Conservation (phyloP, 345 rosid species). For the Camelina laxa region DNA sequence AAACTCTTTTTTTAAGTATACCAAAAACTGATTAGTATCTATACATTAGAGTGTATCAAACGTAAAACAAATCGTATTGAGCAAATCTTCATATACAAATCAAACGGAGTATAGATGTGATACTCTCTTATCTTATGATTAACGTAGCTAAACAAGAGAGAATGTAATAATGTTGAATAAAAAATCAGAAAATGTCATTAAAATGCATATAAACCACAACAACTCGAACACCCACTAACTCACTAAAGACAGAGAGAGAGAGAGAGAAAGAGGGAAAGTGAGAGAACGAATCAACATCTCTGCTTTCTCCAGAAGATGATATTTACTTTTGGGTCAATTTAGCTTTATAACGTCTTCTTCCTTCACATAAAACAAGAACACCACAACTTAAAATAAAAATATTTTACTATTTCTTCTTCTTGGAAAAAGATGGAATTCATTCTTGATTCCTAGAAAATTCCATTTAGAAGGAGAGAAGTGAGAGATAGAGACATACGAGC, state of each 20-base stretch:
- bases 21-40: too few relatives aligned
- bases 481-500: conserved; percentile 11
- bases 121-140: not conserved
- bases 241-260: conserved; percentile 12
- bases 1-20: too few relatives aligned
- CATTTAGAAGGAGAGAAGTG: conserved; percentile 15
- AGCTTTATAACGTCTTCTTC: not conserved
- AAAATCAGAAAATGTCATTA: conserved; percentile 8
- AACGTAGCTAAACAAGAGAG: not conserved
- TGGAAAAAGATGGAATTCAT: conserved; percentile 1
- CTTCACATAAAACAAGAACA: conserved; percentile 23
- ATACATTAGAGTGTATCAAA: not conserved
- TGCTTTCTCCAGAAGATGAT: conserved; percentile 53
- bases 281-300: conserved; percentile 44
- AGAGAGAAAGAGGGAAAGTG: conserved; percentile 24
- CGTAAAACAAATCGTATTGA: not conserved
- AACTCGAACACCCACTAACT: not conserved
- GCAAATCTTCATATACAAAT: not conserved
- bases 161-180: not conserved
- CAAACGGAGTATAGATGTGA: not conserved
- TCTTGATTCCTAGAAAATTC: conserved; percentile 26
- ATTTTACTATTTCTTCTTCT: not conserved
- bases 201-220: not conserved
- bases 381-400: not conserved
- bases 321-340: conserved; percentile 6